phyloP scores from a whole-genome alignment of 495 filamentous ascomycete species.

The Friedmanniomyces simplex region DNA sequence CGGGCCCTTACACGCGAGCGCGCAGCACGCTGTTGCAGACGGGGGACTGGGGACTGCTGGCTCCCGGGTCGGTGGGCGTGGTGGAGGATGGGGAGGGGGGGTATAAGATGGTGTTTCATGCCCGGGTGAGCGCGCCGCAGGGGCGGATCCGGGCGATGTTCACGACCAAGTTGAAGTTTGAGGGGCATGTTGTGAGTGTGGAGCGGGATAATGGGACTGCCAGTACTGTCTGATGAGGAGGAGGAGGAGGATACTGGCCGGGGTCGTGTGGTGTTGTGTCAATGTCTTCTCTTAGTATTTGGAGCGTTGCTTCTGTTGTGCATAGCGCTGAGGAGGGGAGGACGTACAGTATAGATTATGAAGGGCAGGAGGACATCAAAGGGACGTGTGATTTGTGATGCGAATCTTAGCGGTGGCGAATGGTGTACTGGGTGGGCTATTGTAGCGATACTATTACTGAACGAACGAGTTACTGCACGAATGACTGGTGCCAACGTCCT shows the following conservation, averaged over 20 bases:
- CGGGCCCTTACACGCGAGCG: constrained; percentile 16
- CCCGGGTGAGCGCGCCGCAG: constrained; percentile 1
- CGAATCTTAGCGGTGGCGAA: neutral
- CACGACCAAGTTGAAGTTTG: constrained; percentile 5
- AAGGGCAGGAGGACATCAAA: neutral
- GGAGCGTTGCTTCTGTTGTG: too few relatives aligned
- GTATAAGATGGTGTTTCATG: constrained; percentile 10
- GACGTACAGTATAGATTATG: too few relatives aligned
- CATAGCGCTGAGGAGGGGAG: neutral
- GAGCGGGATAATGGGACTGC: neutral
- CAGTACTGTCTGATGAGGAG: neutral
- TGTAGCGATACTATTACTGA: too few relatives aligned
- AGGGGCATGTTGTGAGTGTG: neutral
- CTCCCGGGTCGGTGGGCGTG: constrained; percentile 6
- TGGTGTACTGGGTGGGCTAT: neutral
- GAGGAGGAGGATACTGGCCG: too few relatives aligned
- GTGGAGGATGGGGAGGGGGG: constrained; percentile 1
- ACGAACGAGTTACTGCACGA: too few relatives aligned
- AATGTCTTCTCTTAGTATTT: too few relatives aligned
- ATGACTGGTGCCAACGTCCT: too few relatives aligned
- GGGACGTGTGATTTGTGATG: too few relatives aligned
- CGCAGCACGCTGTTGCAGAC: neutral
- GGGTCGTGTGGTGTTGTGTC: too few relatives aligned
- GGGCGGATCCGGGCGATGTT: constrained; percentile 13
- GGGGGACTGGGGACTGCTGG: constrained; percentile 4